Evolutionary conservation across 257 asterid genomes (phyloP).

Genomic region (Prunella vulgaris): DNA sequence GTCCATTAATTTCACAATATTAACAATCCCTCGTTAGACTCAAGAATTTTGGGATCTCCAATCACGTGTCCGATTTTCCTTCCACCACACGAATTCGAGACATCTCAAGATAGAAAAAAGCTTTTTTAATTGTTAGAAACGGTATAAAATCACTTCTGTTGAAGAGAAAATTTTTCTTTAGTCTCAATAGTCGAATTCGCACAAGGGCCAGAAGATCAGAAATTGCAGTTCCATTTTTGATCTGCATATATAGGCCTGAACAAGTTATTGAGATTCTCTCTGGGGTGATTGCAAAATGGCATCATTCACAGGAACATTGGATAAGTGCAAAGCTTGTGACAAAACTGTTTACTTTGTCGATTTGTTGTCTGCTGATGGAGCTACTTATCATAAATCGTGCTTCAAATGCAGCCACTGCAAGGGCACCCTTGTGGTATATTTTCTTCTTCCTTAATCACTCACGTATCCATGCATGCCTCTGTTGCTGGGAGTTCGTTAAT

Average conservation of each 20-base stretch:
- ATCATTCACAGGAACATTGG: constrained; percentile 51
- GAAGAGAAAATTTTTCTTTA: constrained; percentile 5
- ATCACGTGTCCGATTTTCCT: constrained; percentile 17
- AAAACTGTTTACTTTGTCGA: constrained; percentile 56
- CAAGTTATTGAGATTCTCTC: constrained; percentile 22
- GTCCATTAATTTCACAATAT: constrained; percentile 18
- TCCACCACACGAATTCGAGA: constrained; percentile 9
- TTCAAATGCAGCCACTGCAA: constrained; percentile 80
- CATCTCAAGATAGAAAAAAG: background rate
- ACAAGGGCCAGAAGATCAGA: background rate
- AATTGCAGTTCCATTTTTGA: constrained; percentile 10
- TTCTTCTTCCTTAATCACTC: background rate
- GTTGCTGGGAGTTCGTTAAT: no score
- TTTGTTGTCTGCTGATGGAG: constrained; percentile 54
- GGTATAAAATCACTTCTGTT: constrained; percentile 21
- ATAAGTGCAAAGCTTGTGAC: constrained; percentile 56
- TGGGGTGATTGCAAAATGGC: constrained; percentile 22
- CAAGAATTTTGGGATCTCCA: constrained; percentile 34
- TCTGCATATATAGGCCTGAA: background rate
- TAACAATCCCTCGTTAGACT: constrained; percentile 8
- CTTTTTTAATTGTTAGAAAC: constrained; percentile 14
- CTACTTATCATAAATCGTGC: constrained; percentile 45
- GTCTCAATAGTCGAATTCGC: constrained; percentile 5
- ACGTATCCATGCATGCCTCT: no score
- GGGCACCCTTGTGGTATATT: constrained; percentile 71